A percentile compares a stretch with the other conserved stretches of the same genome.
Conservation (phyloP, 164 flowering plant genomes). For the Brasenia schreberi region DNA sequence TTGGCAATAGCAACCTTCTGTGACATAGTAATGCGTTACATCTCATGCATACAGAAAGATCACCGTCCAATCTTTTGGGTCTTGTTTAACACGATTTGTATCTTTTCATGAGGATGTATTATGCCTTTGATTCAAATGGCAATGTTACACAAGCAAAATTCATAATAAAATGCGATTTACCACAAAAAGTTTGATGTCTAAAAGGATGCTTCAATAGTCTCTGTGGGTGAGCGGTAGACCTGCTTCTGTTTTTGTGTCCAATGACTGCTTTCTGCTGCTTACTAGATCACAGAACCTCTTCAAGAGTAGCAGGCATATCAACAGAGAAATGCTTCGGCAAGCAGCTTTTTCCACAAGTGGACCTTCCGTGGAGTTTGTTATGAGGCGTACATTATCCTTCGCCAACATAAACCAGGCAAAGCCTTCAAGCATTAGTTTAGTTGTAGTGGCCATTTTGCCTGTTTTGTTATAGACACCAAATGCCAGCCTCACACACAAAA, state of each 20-base stretch:
- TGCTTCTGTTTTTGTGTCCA: background rate
- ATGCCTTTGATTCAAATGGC: background rate
- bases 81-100: background rate
- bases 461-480: constrained; percentile 8
- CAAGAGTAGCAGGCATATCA: constrained; percentile 27
- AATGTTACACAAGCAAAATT: background rate
- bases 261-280: background rate
- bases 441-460: constrained; percentile 2
- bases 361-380: constrained; percentile 14
- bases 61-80: background rate
- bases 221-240: background rate
- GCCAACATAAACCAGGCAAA: constrained; percentile 20
- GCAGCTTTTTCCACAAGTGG: constrained; percentile 10
- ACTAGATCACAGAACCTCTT: constrained; percentile 6
- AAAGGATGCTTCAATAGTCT: background rate
- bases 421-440: constrained; percentile 16
- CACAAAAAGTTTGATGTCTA: background rate
- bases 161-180: background rate
- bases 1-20: too few relatives aligned
- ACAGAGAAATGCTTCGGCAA: constrained; percentile 21
- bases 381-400: constrained; percentile 20
- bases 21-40: too few relatives aligned
- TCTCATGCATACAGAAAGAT: too few relatives aligned
- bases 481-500: constrained; percentile 25
- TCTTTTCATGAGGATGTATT: background rate